Evolutionary conservation across 306 rosid species (phyloP), one percentile per base, ranked within the genome.

Genomic region (Betula pendula): DNA sequence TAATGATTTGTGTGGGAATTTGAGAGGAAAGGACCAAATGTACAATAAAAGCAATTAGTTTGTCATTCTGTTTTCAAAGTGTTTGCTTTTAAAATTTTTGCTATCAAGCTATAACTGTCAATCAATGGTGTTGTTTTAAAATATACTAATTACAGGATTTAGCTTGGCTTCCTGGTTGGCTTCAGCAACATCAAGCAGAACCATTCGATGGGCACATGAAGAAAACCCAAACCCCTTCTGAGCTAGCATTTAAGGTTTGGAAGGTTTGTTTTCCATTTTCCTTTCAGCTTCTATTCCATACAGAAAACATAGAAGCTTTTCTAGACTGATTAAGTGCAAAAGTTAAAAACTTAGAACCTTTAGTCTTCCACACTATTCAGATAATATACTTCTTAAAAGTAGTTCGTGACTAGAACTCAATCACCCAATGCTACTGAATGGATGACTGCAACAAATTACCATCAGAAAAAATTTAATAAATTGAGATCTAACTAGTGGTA

Each of bases 91-190:
- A 27, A 33, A 4, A 9, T 19, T 56, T 35, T 35, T 12, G 27
- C 33, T 24, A 11, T 7, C 51, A n/a, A 35, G 40, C 33, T 29
- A 5, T 43, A 53, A 3, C n/a, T 60, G 19, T 58, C 13, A 27
- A 24, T 33, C 58, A 45, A 38, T 55, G 14, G n/a, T 53, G 24
- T 27, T 79, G 45, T 51, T 79, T 27, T 25, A 73, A 40, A 15
- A 48, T 79, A 66, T 68, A 35, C 44, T 51, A 60, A 72, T 75
- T 63, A 44, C 83, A 91, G 98, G 97, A 91, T 79, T 81, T 79
- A 67, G 97, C 90, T 76, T 94, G 97, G 98, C 82, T 89, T 78
- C 97, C 98, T 45, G 74, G 79, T 77, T 94, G 98, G 97, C 87
- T 90, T 87, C 98, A 94, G 88, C 87, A 86, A 74, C 78, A 82